Percentiles rank a stretch among this genome's conserved stretches.
Evolutionary conservation across 2,329 filamentous ascomycete genomes (phyloP).

Genomic region (Ceratocystis cubensis): DNA sequence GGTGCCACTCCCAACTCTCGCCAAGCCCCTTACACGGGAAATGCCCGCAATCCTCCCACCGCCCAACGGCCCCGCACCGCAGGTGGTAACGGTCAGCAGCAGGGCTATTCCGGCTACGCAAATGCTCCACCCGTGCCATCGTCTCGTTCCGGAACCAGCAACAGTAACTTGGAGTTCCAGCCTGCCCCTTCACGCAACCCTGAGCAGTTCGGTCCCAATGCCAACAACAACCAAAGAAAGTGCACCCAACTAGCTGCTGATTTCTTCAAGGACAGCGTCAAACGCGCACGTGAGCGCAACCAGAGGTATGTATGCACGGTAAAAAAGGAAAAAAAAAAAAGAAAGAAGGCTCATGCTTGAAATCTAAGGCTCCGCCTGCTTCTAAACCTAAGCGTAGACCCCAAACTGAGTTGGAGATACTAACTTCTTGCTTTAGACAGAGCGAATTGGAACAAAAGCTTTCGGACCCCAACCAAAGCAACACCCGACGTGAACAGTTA

Average conservation of each 20-base stretch:
- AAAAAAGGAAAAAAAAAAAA: no score
- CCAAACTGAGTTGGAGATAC: background rate
- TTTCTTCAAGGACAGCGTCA: conserved; percentile 98
- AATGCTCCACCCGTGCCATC: conserved; percentile 52
- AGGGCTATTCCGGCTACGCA: conserved; percentile 52
- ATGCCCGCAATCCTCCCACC: conserved; percentile 51
- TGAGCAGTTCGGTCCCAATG: conserved; percentile 55
- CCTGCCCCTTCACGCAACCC: conserved; percentile 75
- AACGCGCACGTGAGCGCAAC: conserved; percentile 87
- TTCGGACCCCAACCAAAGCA: conserved; percentile 59
- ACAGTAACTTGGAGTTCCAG: conserved; percentile 48
- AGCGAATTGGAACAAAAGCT: conserved; percentile 84
- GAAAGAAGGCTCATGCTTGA: background rate
- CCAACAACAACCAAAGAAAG: conserved; percentile 59
- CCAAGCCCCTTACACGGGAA: conserved; percentile 44
- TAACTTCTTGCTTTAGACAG: conserved; percentile 45
- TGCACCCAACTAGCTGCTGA: conserved; percentile 62
- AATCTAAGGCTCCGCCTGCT: background rate
- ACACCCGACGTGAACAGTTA: conserved; percentile 69
- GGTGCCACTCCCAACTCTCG: conserved; percentile 47
- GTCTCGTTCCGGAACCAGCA: conserved; percentile 43
- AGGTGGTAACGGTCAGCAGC: conserved; percentile 51
- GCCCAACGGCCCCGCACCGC: conserved; percentile 73
- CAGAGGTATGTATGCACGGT: conserved; percentile 52
- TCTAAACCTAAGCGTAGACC: background rate